Evolutionary conservation across 2,329 filamentous ascomycete species (phyloP).

Genomic region (Blastomyces percursus): DNA sequence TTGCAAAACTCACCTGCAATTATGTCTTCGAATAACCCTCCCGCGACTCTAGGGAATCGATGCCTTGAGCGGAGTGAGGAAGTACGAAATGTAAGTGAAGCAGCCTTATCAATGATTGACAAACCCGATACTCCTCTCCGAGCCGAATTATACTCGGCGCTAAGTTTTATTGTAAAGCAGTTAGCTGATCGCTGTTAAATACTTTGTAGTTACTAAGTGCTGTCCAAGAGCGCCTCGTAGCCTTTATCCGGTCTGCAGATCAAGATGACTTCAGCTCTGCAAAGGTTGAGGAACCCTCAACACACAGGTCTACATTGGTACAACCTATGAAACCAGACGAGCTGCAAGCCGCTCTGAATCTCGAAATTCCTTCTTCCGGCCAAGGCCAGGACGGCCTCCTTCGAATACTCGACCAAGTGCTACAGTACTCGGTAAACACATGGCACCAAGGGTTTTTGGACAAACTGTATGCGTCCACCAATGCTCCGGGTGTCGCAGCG

Average conservation of each 20-base stretch:
- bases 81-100: slow-evolving; percentile 31
- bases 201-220: slow-evolving; percentile 27
- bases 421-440: slow-evolving; percentile 90
- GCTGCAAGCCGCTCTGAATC: slow-evolving; percentile 44
- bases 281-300: slow-evolving; percentile 12
- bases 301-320: slow-evolving; percentile 50
- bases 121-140: not conserved
- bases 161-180: not conserved
- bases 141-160: not conserved
- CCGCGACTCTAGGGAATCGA: slow-evolving; percentile 4
- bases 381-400: slow-evolving; percentile 64
- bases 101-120: not conserved
- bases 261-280: slow-evolving; percentile 14
- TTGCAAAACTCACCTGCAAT: not conserved
- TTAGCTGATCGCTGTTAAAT: slow-evolving; percentile 1
- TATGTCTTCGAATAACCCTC: not conserved
- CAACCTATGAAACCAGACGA: slow-evolving; percentile 50
- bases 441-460: slow-evolving; percentile 96
- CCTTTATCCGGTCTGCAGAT: slow-evolving; percentile 37
- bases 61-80: slow-evolving; percentile 28
- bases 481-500: slow-evolving; percentile 72
- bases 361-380: slow-evolving; percentile 45
- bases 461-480: slow-evolving; percentile 86
- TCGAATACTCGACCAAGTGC: slow-evolving; percentile 55
- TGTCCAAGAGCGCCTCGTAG: slow-evolving; percentile 35